Base-by-base conservation (phyloP, 2,329 filamentous ascomycete species). In the Pezicula rhizophila region DNA sequence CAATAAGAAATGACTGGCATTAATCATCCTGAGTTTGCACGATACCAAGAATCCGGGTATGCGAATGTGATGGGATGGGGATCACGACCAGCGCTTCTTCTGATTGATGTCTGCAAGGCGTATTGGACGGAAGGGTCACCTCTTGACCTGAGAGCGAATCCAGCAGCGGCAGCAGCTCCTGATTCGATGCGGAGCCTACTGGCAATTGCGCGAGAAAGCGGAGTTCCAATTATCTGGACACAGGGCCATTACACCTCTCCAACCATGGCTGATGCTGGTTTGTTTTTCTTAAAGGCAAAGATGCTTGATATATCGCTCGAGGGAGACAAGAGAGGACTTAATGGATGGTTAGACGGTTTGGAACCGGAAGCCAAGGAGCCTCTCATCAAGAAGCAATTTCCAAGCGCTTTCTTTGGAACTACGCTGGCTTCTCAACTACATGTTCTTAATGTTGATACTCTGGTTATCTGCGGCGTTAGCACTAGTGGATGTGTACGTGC, bases 31-130 rank as follows among this genome's bases (percentile, higher is more conserved):
- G 28, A 31, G 28, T 31, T 31, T 31, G 28, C 28, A 31, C 28
- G 28, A 12, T 31, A 31, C 28, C 28, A 31, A 31, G 28, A 10
- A 10, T 10, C 28, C 11, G 28, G 28, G 28, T 31, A 31, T 12
- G 8, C 28, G 8, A 31, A 31, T 31, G 28, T 31, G 38, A 70
- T 74, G 57, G 70, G 70, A 52, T 74, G 70, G 71, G 71, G 71
- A 34, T 48, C 45, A 18, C 63, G 60, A 5, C 70, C 71, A 4
- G 72, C 67, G 18, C 63, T 75, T 2, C 57, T 75, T 42, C 57
- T 75, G 20, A 66, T 75, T 58, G 72, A 75, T 54, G 70, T 74
- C 37, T 75, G 71, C 59, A 69, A 66, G 34, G 71, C 70, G 12
- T 74, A 74, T 58, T 75, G 69, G 68, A 64, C 62, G 4, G 53